phyloP scores from a whole-genome alignment of 495 filamentous ascomycete genomes.

The Aspergillus haitiensis region DNA sequence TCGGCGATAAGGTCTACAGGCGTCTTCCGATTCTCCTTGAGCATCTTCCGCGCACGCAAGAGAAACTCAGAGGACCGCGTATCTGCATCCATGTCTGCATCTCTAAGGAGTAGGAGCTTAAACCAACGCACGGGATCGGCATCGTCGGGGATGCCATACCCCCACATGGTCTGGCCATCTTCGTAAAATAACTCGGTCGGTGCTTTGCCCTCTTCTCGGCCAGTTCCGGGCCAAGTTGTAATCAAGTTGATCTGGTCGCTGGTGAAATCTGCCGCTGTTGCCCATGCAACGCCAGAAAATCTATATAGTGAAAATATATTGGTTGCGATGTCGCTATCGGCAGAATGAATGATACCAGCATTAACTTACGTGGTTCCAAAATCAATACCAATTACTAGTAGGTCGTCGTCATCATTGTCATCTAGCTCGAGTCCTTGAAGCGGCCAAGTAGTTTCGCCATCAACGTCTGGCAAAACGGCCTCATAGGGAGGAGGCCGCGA shows the following conservation, averaged over 20 bases:
- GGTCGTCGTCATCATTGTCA: background rate
- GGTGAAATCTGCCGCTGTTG: constrained; percentile 12
- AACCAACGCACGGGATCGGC: constrained; percentile 16
- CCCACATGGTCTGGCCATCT: constrained; percentile 14
- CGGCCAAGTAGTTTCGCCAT: background rate
- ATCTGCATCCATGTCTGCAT: constrained; percentile 10
- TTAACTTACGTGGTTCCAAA: constrained; percentile 1
- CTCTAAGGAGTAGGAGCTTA: constrained; percentile 12
- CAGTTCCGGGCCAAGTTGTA: constrained; percentile 11
- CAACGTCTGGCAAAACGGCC: background rate
- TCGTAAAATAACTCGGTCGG: constrained; percentile 15
- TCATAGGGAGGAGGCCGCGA: background rate
- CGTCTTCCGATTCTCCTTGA: constrained; percentile 13
- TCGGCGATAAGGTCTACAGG: constrained; percentile 11
- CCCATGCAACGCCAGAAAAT: constrained; percentile 14
- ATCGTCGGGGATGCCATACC: constrained; percentile 13
- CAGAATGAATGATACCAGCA: background rate
- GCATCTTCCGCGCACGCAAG: constrained; percentile 12
- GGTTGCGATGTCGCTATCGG: too few species aligned
- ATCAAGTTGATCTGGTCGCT: constrained; percentile 18
- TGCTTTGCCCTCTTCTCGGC: constrained; percentile 14
- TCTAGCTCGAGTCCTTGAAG: background rate
- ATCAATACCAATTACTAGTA: background rate
- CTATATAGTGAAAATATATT: background rate
- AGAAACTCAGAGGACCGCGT: constrained; percentile 8